Conservation (phyloP, 2,329 filamentous ascomycete genomes). For the Cladophialophora immunda region DNA sequence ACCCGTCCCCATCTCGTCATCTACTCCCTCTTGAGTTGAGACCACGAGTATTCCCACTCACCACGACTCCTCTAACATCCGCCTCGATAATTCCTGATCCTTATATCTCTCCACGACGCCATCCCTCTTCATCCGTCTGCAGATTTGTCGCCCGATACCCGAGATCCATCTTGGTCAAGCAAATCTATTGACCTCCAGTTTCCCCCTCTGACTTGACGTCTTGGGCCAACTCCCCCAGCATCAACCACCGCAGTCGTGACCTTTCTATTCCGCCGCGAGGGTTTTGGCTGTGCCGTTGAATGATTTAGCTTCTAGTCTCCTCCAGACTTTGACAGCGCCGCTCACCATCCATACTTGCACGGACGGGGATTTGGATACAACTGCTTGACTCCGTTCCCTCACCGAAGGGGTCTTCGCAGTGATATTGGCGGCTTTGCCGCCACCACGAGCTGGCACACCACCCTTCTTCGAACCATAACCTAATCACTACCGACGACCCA, state of each 20-base stretch:
- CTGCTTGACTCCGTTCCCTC: background rate
- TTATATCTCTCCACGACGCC: constrained; percentile 2
- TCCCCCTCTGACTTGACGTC: constrained; percentile 10
- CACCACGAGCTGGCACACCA: constrained; percentile 78
- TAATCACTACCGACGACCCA: constrained; percentile 74
- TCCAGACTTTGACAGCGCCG: background rate
- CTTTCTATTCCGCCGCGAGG: background rate
- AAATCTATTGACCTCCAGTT: background rate
- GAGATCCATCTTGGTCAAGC: background rate
- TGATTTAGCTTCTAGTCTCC: background rate
- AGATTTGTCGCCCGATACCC: background rate
- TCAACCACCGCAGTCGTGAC: constrained; percentile 9
- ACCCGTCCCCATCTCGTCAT: constrained; percentile 14
- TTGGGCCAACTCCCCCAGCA: constrained; percentile 1
- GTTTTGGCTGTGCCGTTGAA: constrained; percentile 9
- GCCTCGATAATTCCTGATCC: background rate
- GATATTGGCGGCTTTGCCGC: constrained; percentile 56
- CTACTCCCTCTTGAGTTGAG: constrained; percentile 6
- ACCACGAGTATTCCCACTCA: constrained; percentile 15
- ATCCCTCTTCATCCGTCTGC: background rate
- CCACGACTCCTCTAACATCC: constrained; percentile 4
- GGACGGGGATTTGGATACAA: background rate
- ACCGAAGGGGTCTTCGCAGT: constrained; percentile 26
- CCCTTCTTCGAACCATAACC: constrained; percentile 65
- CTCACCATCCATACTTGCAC: constrained; percentile 6